Base-by-base conservation (phyloP, 2,329 filamentous ascomycete species). In the Xenoacremonium recifei region DNA sequence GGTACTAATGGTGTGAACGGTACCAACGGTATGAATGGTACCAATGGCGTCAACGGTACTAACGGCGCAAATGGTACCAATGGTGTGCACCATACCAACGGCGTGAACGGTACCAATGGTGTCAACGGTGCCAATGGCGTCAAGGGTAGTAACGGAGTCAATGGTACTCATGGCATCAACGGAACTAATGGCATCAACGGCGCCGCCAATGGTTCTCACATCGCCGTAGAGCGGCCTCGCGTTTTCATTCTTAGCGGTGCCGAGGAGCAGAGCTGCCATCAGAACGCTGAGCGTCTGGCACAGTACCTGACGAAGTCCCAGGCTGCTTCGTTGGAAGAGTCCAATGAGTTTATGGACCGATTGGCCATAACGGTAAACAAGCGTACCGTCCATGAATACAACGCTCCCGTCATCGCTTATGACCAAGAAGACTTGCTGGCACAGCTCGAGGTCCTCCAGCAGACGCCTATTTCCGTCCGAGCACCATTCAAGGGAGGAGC, bases 221-320 rank as follows among this genome's bases (percentile, higher is more conserved):
- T 30, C 21, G 27, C 16, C 29, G 10, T 42, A 30, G 29, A 44
- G 21, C 43, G 34, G 6, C 32, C 42, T n/a, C 38, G 37, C 5
- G 33, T 50, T 19, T 52, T 54, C 23, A 32, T 55, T n/a, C 43
- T 55, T 21, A 56, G 47, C 33, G 50, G 44, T 44, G 38, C 50
- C 33, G 31, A 39, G 34, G 41, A 57, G 37, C 42, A 52, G 47
- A 48, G 31, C 39, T 54, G 49, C 43, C 42, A 39, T 37, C 18
- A 33, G 21, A 48, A 45, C 34, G 45, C 45, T n/a, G 25, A 27
- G 32, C 41, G 37, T 18, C 18, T 54, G 31, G 43, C 49, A 18
- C 33, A 44, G 13, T 52, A 50, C 31, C 44, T 54, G 6, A 23
- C 42, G 16, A 35, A 21, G 16, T 15, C 16, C 15, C 29, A 9